Percentiles rank a stretch among this genome's conserved stretches.
Evolutionary conservation across 768 basidiomycete genomes (phyloP).

Genomic region (Suillus hirtellus): DNA sequence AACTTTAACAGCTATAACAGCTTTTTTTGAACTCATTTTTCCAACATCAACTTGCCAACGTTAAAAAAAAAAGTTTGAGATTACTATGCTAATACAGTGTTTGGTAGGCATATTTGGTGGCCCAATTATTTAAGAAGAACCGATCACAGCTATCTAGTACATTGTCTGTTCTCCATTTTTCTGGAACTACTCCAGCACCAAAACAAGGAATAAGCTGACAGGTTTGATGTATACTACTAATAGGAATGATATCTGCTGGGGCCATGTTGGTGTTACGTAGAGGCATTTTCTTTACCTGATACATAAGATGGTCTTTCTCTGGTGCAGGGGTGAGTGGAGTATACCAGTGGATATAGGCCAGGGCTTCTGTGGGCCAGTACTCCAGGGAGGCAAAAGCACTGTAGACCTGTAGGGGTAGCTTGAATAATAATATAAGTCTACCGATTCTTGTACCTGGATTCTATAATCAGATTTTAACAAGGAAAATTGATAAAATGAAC

Average conservation of each 20-base stretch:
- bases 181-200: not conserved
- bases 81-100: not conserved
- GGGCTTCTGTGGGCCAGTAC: not conserved
- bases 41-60: no score
- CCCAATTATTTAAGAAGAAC: not conserved
- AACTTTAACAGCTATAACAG: not conserved
- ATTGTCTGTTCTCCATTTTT: not conserved
- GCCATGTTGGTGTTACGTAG: not conserved
- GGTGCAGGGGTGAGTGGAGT: not conserved
- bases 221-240: not conserved
- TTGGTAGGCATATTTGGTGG: not conserved
- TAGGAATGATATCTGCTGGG: not conserved
- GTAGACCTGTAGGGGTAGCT: not conserved
- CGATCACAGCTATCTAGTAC: not conserved
- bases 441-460: slow-evolving; percentile 1
- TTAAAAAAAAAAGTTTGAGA: not conserved
- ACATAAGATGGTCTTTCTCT: not conserved
- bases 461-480: not conserved
- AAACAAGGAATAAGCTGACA: not conserved
- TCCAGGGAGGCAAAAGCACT: not conserved
- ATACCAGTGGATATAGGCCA: not conserved
- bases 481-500: not conserved
- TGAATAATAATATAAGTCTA: not conserved
- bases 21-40: not conserved
- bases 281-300: not conserved